phyloP scores from a whole-genome alignment of 805 yeast species.

The Ogataea ramenticola region DNA sequence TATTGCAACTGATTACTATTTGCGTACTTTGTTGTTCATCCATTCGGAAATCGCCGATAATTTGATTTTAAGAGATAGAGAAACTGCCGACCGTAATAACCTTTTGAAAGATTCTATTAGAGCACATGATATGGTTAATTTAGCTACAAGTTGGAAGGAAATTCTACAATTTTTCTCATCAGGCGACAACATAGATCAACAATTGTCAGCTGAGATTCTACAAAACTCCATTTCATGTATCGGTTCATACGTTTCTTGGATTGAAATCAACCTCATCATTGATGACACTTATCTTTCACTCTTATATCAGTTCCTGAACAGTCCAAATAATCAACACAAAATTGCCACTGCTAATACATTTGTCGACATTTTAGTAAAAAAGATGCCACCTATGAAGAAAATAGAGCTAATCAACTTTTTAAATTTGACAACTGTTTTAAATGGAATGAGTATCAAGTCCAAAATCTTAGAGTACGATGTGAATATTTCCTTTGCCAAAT shows the following conservation, averaged over 20 bases:
- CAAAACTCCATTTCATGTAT: constrained; percentile 55
- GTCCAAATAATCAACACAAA: constrained; percentile 34
- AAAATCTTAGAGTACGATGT: constrained; percentile 57
- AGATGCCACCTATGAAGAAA: constrained; percentile 50
- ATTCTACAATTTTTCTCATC: constrained; percentile 35
- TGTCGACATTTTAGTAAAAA: constrained; percentile 47
- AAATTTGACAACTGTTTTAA: constrained; percentile 51
- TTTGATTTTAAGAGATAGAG: constrained; percentile 63
- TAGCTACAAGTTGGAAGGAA: constrained; percentile 63
- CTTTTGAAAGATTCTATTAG: constrained; percentile 78
- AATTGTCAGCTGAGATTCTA: constrained; percentile 37
- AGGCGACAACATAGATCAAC: constrained; percentile 13
- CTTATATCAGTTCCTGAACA: constrained; percentile 48
- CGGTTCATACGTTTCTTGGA: constrained; percentile 91
- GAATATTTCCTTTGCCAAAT: constrained; percentile 62
- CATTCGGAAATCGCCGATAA: constrained; percentile 95
- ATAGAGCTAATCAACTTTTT: constrained; percentile 62
- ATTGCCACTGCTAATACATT: constrained; percentile 51
- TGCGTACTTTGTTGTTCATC: constrained; percentile 64
- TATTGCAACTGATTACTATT: constrained; percentile 60
- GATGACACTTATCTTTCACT: constrained; percentile 48
- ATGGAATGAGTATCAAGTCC: constrained; percentile 29
- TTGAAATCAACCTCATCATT: constrained; percentile 70
- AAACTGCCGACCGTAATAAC: constrained; percentile 56
- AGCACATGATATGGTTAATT: constrained; percentile 57